Evolutionary conservation across 768 basidiomycete species (phyloP).

Genomic region (Pleurotus tuoliensis): DNA sequence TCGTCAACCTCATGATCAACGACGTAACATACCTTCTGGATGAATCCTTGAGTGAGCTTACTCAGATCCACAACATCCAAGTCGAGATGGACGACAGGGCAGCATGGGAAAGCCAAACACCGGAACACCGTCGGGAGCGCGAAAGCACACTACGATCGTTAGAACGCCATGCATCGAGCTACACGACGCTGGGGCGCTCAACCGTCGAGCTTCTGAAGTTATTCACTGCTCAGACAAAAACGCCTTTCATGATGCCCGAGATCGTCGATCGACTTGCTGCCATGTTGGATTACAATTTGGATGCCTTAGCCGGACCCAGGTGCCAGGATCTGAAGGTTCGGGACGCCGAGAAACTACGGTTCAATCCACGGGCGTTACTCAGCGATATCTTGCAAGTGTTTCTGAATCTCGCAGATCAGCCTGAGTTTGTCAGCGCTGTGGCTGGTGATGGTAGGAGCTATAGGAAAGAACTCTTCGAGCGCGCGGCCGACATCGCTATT

Average conservation of each 20-base stretch:
- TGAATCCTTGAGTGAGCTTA: slow-evolving; percentile 86
- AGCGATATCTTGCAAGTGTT: slow-evolving; percentile 89
- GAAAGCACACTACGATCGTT: slow-evolving; percentile 73
- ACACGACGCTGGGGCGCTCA: slow-evolving; percentile 81
- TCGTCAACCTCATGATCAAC: slow-evolving; percentile 98
- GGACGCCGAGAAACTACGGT: slow-evolving; percentile 85
- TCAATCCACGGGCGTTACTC: slow-evolving; percentile 78
- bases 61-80: slow-evolving; percentile 86
- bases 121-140: slow-evolving; percentile 79
- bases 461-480: slow-evolving; percentile 75
- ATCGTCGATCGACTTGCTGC: slow-evolving; percentile 94
- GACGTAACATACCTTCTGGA: slow-evolving; percentile 98
- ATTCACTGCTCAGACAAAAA: slow-evolving; percentile 88
- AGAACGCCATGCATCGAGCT: slow-evolving; percentile 81
- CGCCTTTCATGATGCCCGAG: slow-evolving; percentile 93
- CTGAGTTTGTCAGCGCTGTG: slow-evolving; percentile 78
- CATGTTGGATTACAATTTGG: slow-evolving; percentile 94
- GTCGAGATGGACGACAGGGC: slow-evolving; percentile 74
- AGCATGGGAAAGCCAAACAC: slow-evolving; percentile 64
- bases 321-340: slow-evolving; percentile 83
- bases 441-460: slow-evolving; percentile 96
- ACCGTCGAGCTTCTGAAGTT: slow-evolving; percentile 89
- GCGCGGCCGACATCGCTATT: slow-evolving; percentile 64
- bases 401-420: slow-evolving; percentile 78
- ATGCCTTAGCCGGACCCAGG: slow-evolving; percentile 83